A percentile compares a stretch with the other conserved stretches of the same genome.
Evolutionary conservation across 495 filamentous ascomycete genomes (phyloP).

Genomic region (Neurospora discreta): DNA sequence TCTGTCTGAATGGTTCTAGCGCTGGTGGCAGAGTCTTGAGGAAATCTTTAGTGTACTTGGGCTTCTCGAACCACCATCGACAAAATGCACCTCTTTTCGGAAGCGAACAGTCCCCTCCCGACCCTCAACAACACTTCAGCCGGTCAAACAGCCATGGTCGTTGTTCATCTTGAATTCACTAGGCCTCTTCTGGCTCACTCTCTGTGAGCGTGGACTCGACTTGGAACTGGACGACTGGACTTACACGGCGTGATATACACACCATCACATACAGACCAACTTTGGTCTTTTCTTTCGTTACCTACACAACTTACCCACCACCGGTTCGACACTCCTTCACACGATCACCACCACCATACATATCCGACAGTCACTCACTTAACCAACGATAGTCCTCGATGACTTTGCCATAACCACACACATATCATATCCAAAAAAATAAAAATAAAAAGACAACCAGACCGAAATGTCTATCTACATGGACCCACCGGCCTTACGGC

Average conservation of each 20-base stretch:
- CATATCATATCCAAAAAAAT: neutral
- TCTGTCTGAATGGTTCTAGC: neutral
- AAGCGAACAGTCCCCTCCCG: neutral
- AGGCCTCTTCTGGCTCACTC: neutral
- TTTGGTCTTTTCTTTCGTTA: neutral
- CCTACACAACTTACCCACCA: neutral
- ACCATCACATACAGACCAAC: neutral
- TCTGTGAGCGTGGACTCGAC: neutral
- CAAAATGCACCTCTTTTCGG: neutral
- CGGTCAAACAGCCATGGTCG: neutral
- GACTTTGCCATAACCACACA: neutral
- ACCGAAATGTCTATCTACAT: slow-evolving; percentile 41
- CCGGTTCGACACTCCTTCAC: neutral
- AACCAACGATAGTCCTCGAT: neutral
- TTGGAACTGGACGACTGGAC: neutral
- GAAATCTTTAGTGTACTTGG: neutral
- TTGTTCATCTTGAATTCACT: neutral
- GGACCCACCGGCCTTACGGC: slow-evolving; percentile 43
- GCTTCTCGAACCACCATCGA: neutral
- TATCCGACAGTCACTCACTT: neutral
- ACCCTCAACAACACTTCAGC: neutral
- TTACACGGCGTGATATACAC: neutral
- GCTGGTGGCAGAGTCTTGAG: neutral
- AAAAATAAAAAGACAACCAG: neutral
- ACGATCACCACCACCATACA: neutral